Conservation (phyloP, 1,284 basidiomycete genomes). For the Cutaneotrichosporon daszewskae region DNA sequence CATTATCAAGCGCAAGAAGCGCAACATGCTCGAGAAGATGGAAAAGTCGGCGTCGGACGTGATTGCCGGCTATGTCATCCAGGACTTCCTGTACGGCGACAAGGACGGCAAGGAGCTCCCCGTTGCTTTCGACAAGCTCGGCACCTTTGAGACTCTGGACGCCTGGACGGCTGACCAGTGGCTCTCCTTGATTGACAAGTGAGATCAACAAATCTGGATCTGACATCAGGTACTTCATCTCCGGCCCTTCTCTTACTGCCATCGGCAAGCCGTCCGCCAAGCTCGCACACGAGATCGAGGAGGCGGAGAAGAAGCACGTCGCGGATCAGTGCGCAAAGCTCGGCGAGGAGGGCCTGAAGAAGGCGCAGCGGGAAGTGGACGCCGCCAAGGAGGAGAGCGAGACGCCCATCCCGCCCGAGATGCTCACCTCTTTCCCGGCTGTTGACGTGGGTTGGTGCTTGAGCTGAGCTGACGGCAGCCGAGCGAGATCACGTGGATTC, state of each 20-base stretch:
- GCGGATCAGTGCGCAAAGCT: constrained; percentile 64
- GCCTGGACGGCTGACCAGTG: constrained; percentile 73
- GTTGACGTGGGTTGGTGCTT: constrained; percentile 55
- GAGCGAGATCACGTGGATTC: constrained; percentile 88
- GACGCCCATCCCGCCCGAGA: constrained; percentile 68
- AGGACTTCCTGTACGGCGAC: constrained; percentile 82
- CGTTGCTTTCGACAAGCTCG: constrained; percentile 71
- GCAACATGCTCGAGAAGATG: constrained; percentile 55
- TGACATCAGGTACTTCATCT: constrained; percentile 77
- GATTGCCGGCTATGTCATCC: constrained; percentile 58
- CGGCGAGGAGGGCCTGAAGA: constrained; percentile 73
- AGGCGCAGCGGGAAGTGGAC: constrained; percentile 65
- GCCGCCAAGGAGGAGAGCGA: constrained; percentile 84
- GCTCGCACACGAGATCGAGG: constrained; percentile 76
- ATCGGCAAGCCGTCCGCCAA: constrained; percentile 81
- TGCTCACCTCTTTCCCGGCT: constrained; percentile 78
- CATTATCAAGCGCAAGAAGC: constrained; percentile 80
- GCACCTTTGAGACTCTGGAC: constrained; percentile 62
- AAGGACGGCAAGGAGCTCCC: constrained; percentile 75
- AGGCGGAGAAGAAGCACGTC: constrained; percentile 72
- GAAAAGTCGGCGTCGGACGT: constrained; percentile 38
- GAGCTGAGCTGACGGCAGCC: constrained; percentile 41
- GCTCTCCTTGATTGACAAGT: constrained; percentile 71
- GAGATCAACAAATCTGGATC: constrained; percentile 56
- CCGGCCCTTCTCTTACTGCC: constrained; percentile 65